Base-by-base conservation (phyloP, 164 flowering plant genomes). In the Liriodendron chinense region DNA sequence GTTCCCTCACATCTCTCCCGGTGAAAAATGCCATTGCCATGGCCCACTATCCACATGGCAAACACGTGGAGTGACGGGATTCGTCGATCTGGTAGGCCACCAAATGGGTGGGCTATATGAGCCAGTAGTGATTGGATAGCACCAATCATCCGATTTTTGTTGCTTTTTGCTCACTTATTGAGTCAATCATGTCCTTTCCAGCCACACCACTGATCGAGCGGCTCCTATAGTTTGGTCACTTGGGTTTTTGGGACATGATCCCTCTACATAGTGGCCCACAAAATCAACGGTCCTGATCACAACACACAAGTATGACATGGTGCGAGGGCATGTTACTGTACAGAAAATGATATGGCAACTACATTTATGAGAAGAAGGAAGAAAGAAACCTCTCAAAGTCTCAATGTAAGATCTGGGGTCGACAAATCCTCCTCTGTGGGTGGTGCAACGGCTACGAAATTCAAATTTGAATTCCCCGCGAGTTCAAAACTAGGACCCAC, bases 391-490 rank as follows among this genome's bases (percentile, higher is more conserved):
- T 76, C 21, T 85, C 75, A 92, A 23, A 92, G 90, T 77, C 80
- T 91, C 73, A 92, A 84, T 47, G 93, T 87, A 63, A 92, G 90
- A 84, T 92, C 97, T 8, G 88, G 93, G 49, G 83, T 16, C 18
- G 89, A 70, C 22, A 86, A 71, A 73, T 80, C 83, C 23, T 83
- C 75, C 70, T 67, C 76, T 23, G 78, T 79, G 0, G 65, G 78
- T 63, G 86, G 84, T 63, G 81, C 76, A 67, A 53, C 69, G 0
- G 82, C 59, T 53, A 72, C 81, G 72, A 84, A 82, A 79, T 78
- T 82, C 50, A 72, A 63, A 71, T 76, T 75, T 56, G 87, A 72
- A 65, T 47, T 76, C 62, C 79, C 84, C 10, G 80, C 76, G 26
- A 78, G 43, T 10, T 71, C 78, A 69, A 56, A 68, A 49, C 76